These are phyloP conservation scores for Isabelozyma heimii DNA, from an alignment of 805 yeast genomes.

Conservation along the genomic window DNA sequence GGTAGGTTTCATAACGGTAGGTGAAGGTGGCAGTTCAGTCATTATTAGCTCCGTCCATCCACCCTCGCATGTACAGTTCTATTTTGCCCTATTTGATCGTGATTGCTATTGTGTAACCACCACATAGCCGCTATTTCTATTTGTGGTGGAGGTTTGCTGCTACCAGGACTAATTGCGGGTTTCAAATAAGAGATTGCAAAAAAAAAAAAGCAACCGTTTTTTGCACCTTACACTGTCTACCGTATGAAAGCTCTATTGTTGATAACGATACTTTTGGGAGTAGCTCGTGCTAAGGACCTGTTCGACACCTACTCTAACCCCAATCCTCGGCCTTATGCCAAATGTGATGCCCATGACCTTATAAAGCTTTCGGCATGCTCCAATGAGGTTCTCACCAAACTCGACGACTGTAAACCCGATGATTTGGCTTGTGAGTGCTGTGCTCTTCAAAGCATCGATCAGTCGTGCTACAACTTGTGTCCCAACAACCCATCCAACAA, in stretches of 20 bases:
- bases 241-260: not conserved
- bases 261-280: not conserved
- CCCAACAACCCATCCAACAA: conserved; percentile 48
- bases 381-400: conserved; percentile 41
- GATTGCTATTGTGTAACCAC: not conserved
- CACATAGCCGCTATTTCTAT: not conserved
- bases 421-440: conserved; percentile 58
- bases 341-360: conserved; percentile 45
- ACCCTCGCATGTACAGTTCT: too few relatives aligned
- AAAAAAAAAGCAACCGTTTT: not conserved
- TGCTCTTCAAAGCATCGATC: conserved; percentile 48
- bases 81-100: not conserved
- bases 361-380: conserved; percentile 43
- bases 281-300: not conserved
- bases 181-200: not conserved
- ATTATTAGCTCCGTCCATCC: too few relatives aligned
- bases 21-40: too few relatives aligned
- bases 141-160: not conserved
- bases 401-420: conserved; percentile 51
- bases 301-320: conserved; percentile 40
- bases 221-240: not conserved
- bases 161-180: not conserved
- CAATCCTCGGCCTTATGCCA: conserved; percentile 37
- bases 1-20: too few relatives aligned
- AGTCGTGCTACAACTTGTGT: conserved; percentile 47